Percentiles rank a stretch among this genome's conserved stretches.
Conservation (phyloP, 208 protist species). For the Leishmania guyanensis region DNA sequence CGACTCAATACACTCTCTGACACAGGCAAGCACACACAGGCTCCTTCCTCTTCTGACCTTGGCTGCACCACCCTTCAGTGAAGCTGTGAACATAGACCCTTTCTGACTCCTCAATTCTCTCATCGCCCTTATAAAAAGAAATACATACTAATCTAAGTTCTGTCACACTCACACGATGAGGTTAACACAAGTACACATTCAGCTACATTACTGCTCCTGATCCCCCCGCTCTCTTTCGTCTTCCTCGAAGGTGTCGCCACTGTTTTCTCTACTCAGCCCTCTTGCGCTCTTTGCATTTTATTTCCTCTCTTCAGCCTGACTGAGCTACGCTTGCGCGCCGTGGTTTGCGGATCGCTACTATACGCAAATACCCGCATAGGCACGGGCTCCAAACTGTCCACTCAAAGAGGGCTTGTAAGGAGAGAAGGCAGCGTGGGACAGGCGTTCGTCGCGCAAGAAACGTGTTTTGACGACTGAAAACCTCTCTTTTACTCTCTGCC, state of each 20-base stretch:
- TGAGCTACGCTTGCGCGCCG: neutral
- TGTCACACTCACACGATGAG: neutral
- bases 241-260: neutral
- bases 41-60: neutral
- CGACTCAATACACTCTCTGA: neutral
- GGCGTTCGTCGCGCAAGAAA: neutral
- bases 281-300: neutral
- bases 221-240: neutral
- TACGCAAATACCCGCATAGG: neutral
- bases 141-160: neutral
- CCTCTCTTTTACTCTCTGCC: neutral
- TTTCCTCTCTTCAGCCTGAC: neutral
- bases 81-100: neutral
- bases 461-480: neutral
- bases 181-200: constrained; percentile 1
- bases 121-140: neutral
- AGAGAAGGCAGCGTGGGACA: neutral
- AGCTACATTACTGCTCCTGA: neutral
- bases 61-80: neutral
- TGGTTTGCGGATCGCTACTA: neutral
- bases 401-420: neutral
- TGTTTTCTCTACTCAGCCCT: neutral
- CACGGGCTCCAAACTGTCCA: neutral
- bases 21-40: neutral
- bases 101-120: neutral